phyloP scores from a whole-genome alignment of 225 moss, liverwort and hornwort genomes.

The Bryum argenteum region DNA sequence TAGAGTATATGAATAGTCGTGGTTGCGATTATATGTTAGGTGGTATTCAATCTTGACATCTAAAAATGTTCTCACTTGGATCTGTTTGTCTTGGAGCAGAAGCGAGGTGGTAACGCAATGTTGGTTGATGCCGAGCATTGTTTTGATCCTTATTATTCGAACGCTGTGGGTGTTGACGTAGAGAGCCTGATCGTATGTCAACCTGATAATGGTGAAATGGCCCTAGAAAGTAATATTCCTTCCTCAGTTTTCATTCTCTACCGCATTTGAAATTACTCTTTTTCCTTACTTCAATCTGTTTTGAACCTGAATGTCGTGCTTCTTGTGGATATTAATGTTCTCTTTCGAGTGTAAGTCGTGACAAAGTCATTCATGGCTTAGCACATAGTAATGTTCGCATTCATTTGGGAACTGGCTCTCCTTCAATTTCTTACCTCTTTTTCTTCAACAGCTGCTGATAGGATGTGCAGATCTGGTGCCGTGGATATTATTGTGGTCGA shows the following conservation, averaged over 20 bases:
- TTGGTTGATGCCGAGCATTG: slow-evolving; percentile 96
- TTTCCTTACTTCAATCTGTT: neutral
- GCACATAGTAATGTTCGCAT: neutral
- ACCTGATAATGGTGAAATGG: slow-evolving; percentile 97
- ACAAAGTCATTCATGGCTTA: neutral
- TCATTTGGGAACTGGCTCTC: neutral
- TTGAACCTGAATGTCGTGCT: neutral
- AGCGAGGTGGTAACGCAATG: slow-evolving; percentile 88
- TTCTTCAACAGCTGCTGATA: slow-evolving; percentile 68
- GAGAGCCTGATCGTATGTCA: slow-evolving; percentile 96
- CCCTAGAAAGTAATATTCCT: slow-evolving; percentile 69
- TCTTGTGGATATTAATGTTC: neutral
- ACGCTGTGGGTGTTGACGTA: slow-evolving; percentile 87
- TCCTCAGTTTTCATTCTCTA: slow-evolving; percentile 4
- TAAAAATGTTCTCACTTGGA: slow-evolving; percentile 20
- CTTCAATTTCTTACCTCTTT: slow-evolving; percentile 31
- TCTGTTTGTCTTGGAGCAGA: slow-evolving; percentile 54
- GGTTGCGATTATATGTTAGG: neutral
- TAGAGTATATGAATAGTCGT: neutral
- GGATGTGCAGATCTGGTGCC: slow-evolving; percentile 96
- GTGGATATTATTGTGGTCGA: slow-evolving; percentile 90
- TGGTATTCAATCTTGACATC: slow-evolving; percentile 3
- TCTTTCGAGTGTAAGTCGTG: neutral
- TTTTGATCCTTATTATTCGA: slow-evolving; percentile 93
- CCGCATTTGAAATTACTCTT: neutral